Evolutionary conservation across 805 yeast species (phyloP), one percentile per base, ranked within the genome.

Genomic region (Myxozyma geophila): DNA sequence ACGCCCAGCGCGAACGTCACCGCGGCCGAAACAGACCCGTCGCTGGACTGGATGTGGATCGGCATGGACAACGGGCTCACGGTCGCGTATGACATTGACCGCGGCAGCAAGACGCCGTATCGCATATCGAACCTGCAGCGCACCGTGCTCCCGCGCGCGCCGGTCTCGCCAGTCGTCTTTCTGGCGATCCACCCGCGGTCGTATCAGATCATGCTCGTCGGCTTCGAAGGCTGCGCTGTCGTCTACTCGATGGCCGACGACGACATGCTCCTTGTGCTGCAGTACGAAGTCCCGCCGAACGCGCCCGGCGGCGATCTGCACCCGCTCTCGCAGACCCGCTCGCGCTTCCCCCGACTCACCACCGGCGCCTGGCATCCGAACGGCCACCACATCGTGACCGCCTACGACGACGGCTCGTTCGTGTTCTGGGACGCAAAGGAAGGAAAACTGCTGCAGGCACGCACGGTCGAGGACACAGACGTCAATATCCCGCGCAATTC

Each of bases 361-460:
- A 77, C 86, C 55, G 87, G 96, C 0, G 79, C 84, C 40, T 95
- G 90, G 84, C 98, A 93, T 75, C 99, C 99, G 1, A 91, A 91
- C 72, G 97, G 98, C 0, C 81, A 92, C 51, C 96, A 92, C 73
- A 77, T 90, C 2, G 81, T 89, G 21, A 87, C 97, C 0, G 82
- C 85, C 1, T 96, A 93, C 74, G 86, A 79, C 23, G 97, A 92
- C 72, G 93, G 93, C 59, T 83, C 96, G 0, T 71, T 95, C 43
- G 96, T 85, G 1, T 95, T 95, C 72, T 95, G 98, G 98, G 99
- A 95, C 75, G 88, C 90, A 0, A 81, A 85, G 39, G 86, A 86
- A 39, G 97, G 96, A 0, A 83, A 84, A 15, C 76, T 85, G 50
- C 78, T 95, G 13, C 86, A 86, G 59, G 95, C 97, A 0, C 82